phyloP scores from a whole-genome alignment of 805 yeast species.

The Starmerella bombicola region DNA sequence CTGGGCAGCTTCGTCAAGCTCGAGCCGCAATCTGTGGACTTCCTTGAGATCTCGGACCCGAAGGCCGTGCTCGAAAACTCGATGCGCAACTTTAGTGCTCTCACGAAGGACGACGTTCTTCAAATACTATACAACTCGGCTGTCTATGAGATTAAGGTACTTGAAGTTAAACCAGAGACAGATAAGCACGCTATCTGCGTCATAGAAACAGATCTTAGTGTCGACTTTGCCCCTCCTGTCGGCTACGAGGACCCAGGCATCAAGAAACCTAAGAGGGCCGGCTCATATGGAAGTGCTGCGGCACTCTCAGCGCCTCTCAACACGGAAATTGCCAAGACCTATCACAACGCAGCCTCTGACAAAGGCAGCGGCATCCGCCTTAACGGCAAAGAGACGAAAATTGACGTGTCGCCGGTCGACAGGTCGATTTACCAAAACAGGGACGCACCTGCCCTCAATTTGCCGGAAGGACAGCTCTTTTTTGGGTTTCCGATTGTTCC shows the following conservation, averaged over 20 bases:
- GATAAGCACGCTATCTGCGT: slow-evolving; percentile 66
- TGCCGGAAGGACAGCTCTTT: slow-evolving; percentile 79
- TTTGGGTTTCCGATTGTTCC: slow-evolving; percentile 77
- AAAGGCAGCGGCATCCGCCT: slow-evolving; percentile 14
- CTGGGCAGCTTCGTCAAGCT: slow-evolving; percentile 80
- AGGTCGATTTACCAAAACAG: slow-evolving; percentile 18
- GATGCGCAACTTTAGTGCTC: slow-evolving; percentile 74
- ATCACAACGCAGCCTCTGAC: slow-evolving; percentile 6
- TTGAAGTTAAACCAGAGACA: slow-evolving; percentile 76
- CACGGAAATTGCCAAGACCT: slow-evolving; percentile 5
- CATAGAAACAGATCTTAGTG: slow-evolving; percentile 89
- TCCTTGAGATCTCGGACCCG: slow-evolving; percentile 87
- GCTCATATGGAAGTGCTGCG: slow-evolving; percentile 1
- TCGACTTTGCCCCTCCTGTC: slow-evolving; percentile 97
- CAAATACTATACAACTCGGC: slow-evolving; percentile 75
- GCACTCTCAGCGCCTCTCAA: background rate
- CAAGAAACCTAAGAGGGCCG: slow-evolving; percentile 9
- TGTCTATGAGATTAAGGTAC: slow-evolving; percentile 62
- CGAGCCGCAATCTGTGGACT: slow-evolving; percentile 91
- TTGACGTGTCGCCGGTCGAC: slow-evolving; percentile 17
- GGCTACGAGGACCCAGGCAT: slow-evolving; percentile 69
- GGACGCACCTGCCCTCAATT: slow-evolving; percentile 50
- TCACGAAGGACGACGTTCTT: slow-evolving; percentile 72
- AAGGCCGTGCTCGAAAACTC: slow-evolving; percentile 93
- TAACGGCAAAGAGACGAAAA: slow-evolving; percentile 18